Conservation (phyloP, 1,284 basidiomycete species). For the Rhodotorula sp. region DNA sequence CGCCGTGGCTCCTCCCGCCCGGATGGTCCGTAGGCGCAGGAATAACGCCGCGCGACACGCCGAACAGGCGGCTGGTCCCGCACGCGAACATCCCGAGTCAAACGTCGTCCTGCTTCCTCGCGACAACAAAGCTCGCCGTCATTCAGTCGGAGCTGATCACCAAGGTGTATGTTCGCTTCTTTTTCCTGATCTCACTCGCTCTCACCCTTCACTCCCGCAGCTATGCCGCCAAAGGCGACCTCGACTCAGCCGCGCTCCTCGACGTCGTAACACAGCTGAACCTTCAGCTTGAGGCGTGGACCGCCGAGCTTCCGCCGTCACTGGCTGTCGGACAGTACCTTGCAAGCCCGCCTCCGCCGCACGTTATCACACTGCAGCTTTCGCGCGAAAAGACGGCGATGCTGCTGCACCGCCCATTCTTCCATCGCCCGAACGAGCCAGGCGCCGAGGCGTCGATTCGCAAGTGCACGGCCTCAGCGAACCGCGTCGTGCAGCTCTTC, state of each 20-base stretch:
- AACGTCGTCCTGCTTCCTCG: background rate
- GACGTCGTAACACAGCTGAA: background rate
- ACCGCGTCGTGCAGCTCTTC: background rate
- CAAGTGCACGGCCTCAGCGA: conserved; percentile 65
- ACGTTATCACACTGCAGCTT: conserved; percentile 65
- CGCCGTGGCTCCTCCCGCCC: conserved; percentile 13
- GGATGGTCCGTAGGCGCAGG: background rate
- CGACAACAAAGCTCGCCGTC: background rate
- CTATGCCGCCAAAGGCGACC: background rate
- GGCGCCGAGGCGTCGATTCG: conserved; percentile 29
- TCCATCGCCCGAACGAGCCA: conserved; percentile 55
- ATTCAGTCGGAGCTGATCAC: conserved; percentile 1
- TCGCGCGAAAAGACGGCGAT: conserved; percentile 67
- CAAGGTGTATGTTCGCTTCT: background rate
- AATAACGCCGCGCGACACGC: background rate
- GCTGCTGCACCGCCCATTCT: conserved; percentile 67
- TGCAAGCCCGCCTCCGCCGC: conserved; percentile 57
- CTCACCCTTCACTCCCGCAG: background rate
- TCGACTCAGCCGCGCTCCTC: background rate
- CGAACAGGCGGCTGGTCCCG: background rate
- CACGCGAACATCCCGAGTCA: background rate
- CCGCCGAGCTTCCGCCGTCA: background rate
- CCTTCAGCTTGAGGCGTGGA: background rate
- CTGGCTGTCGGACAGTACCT: background rate
- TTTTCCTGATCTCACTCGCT: background rate